These are phyloP conservation scores for Euphorbia lathyris DNA, from an alignment of 345 rosid genomes.

Conservation along the genomic window DNA sequence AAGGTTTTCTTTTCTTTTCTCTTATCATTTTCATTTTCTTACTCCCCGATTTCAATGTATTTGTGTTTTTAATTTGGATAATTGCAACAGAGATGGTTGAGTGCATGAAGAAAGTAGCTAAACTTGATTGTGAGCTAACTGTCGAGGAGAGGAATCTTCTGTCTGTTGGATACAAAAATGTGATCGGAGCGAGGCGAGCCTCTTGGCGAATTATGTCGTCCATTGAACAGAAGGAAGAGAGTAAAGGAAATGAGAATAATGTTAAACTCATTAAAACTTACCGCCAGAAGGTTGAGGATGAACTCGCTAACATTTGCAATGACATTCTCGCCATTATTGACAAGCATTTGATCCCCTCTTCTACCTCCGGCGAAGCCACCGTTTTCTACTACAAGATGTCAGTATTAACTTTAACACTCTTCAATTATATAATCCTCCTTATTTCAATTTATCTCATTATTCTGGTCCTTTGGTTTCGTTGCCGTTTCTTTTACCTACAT, in stretches of 20 bases:
- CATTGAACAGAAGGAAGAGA: conserved; percentile 92
- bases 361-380: conserved; percentile 87
- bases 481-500: no score
- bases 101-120: conserved; percentile 85
- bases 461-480: no score
- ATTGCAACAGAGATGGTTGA: conserved; percentile 83
- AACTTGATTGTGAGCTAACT: conserved; percentile 73
- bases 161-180: conserved; percentile 93
- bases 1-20: conserved; percentile 37
- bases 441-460: no score
- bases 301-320: conserved; percentile 74
- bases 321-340: conserved; percentile 88
- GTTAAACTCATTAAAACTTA: conserved; percentile 76
- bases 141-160: conserved; percentile 97
- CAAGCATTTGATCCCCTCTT: conserved; percentile 74
- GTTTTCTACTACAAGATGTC: conserved; percentile 98
- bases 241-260: conserved; percentile 80
- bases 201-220: conserved; percentile 99
- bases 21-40: not conserved
- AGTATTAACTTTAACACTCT: no score
- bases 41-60: not conserved
- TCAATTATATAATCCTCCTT: no score
- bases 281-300: conserved; percentile 92
- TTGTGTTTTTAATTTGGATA: not conserved
- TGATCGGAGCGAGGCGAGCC: conserved; percentile 89